Base-by-base conservation (phyloP, 2,329 filamentous ascomycete genomes). In the Zymoseptoria brevis region DNA sequence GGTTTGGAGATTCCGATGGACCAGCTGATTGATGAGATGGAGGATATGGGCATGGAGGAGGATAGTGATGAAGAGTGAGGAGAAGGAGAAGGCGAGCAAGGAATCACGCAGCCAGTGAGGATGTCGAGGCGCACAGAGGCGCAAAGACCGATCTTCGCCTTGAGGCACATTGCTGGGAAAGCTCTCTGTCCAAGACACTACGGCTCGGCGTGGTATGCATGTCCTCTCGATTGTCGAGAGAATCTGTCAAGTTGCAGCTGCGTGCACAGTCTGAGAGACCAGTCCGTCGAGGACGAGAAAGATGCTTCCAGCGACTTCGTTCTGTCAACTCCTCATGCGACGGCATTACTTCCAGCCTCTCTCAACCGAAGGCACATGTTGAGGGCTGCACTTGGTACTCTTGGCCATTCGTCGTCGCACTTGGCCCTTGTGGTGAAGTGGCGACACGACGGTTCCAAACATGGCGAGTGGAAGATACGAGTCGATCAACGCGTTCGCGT, bases 21-120 rank as follows among this genome's bases (percentile, higher is more conserved):
- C 56, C 78, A 80, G 68, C 75, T 96, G 71, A 80, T 96, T 69
- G 92, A 96, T 72, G 92, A 96, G 73, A 91, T 96, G 79, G 91
- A 96, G 71, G 92, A 96, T 69, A 83, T 96, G 73, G 86, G 82
- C 52, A 85, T 95, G 77, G 75, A 83, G 63, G 84, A 74, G 22
- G 67, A 64, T 51, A 53, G 57, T 30, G 62, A 66, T 11, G 52
- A 49, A 13, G 48, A 57, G 13, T 57, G 11, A 53, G 22, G 22
- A 9, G 7, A 2, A 7, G 35, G 16, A n/a, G 16, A n/a, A 45
- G 13, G 35, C 35, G 35, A 7, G 16, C 35, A 45, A 45, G 35
- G 5, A 29, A 29, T 8, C 8, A 29, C 7, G 7, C 26, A 29
- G 26, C 6, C 26, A 29, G 7, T 26, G 5, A 26, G 24, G 24